Conservation (phyloP, 768 basidiomycete genomes). For the Scleroderma bovista region DNA sequence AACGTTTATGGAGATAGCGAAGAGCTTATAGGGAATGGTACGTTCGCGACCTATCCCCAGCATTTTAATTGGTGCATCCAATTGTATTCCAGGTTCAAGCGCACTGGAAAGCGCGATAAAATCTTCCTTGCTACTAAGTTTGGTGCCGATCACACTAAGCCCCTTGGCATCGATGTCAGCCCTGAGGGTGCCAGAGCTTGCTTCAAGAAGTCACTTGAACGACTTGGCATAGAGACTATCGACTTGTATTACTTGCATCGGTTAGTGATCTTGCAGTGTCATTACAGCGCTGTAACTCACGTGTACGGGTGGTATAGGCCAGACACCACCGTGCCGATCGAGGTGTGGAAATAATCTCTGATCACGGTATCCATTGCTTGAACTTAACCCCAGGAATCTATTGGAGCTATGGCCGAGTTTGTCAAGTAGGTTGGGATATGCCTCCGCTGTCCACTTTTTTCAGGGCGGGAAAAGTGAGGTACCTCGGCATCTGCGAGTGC, state of each 20-base stretch:
- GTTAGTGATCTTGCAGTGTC: not conserved
- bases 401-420: conserved; percentile 46
- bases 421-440: conserved; percentile 36
- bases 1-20: conserved; percentile 40
- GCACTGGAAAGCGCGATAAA: conserved; percentile 38
- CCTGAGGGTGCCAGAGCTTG: conserved; percentile 36
- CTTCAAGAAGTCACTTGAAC: conserved; percentile 35
- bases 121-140: conserved; percentile 65
- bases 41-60: not conserved
- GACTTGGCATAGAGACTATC: conserved; percentile 36
- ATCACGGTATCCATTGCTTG: not conserved
- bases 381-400: conserved; percentile 26
- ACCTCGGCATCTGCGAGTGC: conserved; percentile 50
- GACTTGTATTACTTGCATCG: conserved; percentile 47
- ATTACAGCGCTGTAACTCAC: not conserved
- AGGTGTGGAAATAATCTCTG: conserved; percentile 26
- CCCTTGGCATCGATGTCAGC: conserved; percentile 28
- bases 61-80: not conserved
- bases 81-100: conserved; percentile 36
- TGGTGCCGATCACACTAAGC: conserved; percentile 28
- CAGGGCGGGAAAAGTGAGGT: conserved; percentile 36
- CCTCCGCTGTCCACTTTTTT: conserved; percentile 6
- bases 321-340: conserved; percentile 41
- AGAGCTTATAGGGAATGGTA: conserved; percentile 42
- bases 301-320: conserved; percentile 20